Evolutionary conservation across 495 filamentous ascomycete genomes (phyloP), one percentile per base, ranked within the genome.

Genomic region (Aspergillus incahuasiensis): DNA sequence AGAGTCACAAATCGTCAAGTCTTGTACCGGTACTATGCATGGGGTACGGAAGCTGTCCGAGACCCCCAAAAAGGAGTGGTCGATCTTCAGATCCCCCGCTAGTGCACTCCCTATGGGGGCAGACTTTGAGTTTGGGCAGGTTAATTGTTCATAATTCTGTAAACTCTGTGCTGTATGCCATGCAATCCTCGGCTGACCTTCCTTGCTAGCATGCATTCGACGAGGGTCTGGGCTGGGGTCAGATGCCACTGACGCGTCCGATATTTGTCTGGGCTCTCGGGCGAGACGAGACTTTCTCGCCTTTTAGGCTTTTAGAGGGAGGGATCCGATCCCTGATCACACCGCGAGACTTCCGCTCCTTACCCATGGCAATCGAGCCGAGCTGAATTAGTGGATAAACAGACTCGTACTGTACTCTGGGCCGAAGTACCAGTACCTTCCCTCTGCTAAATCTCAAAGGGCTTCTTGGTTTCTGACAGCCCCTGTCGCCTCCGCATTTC

Each of bases 401-500:
- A 12, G 12, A 11, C 6, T 28, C 6, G 6, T 5, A 35, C 12
- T 9, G 32, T 35, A 3, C 12, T 11, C 9, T 35, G 3, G 19
- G 42, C 25, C 25, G n/a, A 32, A 34, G 24, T 22, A 39, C 30
- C 4, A 39, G 51, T 45, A 34, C 22, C 1, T 34, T 19, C 18
- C 22, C 1, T 32, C 4, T 41, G 16, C 32, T 13, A 24, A 11
- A 44, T 19, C 19, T 8, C 1, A 7, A 12, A n/a, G 13, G 39
- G 9, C 21, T 42, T 30, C 25, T 48, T 16, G 18, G 22, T 50
- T 12, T 21, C 38, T 24, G 41, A 32, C 41, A 46, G 25, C 43
- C 42, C 55, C 59, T 62, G 55, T 58, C 52, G 51, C 40, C 55
- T 56, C 59, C 59, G 59, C 59, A 62, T 45, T 62, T 56, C 48